Evolutionary conservation across 2,329 filamentous ascomycete genomes (phyloP), one percentile per base, ranked within the genome.

Genomic region (Pseudogymnoascus verrucosus): DNA sequence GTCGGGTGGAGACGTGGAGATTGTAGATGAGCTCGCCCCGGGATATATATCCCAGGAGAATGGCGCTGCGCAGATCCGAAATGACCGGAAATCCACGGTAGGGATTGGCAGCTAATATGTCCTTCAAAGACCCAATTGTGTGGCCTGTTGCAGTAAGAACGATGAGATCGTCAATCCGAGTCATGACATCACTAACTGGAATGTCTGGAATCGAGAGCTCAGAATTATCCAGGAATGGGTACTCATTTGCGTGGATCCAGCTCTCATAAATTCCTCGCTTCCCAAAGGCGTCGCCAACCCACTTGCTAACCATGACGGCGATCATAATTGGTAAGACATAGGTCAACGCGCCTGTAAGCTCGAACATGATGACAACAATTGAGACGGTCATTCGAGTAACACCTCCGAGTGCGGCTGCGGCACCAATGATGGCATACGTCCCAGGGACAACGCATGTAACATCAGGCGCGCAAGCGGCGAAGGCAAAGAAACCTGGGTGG

Each of bases 261-360:
- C 89, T 89, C 75, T 99, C 95, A 78, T 99, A 99, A 76, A 99
- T 98, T 68, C 95, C 92, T 60, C 89, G 86, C 63, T 91, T 90
- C 26, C 91, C 92, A 75, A 99, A 93, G 60, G 92, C 93, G 75
- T 99, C 95, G 71, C 93, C 95, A 26, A 96, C 91, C 95, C 95
- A 99, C 78, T 99, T 99, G 67, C 90, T 90, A 51, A 98, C 83
- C 93, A 99, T 96, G 72, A 99, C 95, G 47, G 93, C 92, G 67
- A 99, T 90, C 95, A 99, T 99, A 75, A 98, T 99, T 63, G 95
- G 95, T 6, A 99, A 85, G 60, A 99, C 93, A 73, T 98, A 98
- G 0, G 92, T 96, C 28, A 99, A 82, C 1, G 95, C 95, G 62
- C 95, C 95, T 0, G 95, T 99, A 63, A 99, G 87, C 78, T 99